Evolutionary conservation across 768 basidiomycete genomes (phyloP).

Genomic region (Pleurotus salmoneostramineus): DNA sequence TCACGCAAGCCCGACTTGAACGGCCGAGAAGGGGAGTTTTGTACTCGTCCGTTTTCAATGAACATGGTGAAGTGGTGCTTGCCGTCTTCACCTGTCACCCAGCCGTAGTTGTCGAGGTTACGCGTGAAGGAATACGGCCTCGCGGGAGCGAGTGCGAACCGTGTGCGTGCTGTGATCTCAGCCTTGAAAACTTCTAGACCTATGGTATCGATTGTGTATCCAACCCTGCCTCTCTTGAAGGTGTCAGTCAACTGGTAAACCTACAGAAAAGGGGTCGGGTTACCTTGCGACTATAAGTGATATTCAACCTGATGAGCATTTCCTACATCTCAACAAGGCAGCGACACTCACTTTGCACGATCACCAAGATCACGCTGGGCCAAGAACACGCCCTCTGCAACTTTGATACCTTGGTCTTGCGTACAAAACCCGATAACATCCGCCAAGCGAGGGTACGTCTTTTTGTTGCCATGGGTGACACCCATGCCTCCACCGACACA

Average conservation of each 20-base stretch:
- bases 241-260: slow-evolving; percentile 1
- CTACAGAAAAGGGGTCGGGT: neutral
- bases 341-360: slow-evolving; percentile 72
- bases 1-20: slow-evolving; percentile 93
- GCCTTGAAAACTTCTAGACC: slow-evolving; percentile 85
- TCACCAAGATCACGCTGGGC: slow-evolving; percentile 96
- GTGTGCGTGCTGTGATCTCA: slow-evolving; percentile 87
- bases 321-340: neutral
- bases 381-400: slow-evolving; percentile 92
- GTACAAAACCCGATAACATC: slow-evolving; percentile 93
- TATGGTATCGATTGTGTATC: slow-evolving; percentile 97
- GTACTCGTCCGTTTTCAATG: slow-evolving; percentile 97
- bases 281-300: slow-evolving; percentile 59
- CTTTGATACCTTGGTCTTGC: slow-evolving; percentile 74
- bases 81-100: slow-evolving; percentile 87
- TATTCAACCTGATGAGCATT: no score
- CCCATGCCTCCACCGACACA: slow-evolving; percentile 97
- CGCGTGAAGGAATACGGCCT: slow-evolving; percentile 78
- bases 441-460: slow-evolving; percentile 91
- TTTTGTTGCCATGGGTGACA: slow-evolving; percentile 98
- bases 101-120: slow-evolving; percentile 94
- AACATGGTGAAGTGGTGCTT: slow-evolving; percentile 90
- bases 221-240: slow-evolving; percentile 78
- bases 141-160: slow-evolving; percentile 69
- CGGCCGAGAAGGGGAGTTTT: slow-evolving; percentile 84